phyloP scores from a whole-genome alignment of 2,329 filamentous ascomycete species.

The Eurotiales sp. region DNA sequence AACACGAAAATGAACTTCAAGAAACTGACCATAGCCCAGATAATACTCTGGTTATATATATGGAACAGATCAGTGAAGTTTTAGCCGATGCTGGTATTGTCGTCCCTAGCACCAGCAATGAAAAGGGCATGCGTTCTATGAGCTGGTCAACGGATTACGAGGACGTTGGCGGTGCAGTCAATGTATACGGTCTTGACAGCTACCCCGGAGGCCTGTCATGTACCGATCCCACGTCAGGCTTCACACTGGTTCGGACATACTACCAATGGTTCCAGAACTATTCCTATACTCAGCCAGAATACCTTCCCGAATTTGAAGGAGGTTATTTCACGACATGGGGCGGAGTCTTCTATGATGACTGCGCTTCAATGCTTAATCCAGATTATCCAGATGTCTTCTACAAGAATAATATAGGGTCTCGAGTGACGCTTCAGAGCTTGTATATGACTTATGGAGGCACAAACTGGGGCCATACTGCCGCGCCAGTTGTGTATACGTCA shows the following conservation, averaged over 20 bases:
- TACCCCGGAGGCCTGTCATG: constrained; percentile 51
- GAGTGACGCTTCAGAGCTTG: constrained; percentile 64
- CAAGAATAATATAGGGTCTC: constrained; percentile 69
- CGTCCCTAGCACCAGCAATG: constrained; percentile 72
- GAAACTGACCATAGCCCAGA: constrained; percentile 45
- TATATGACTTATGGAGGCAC: constrained; percentile 80
- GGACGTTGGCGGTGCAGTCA: constrained; percentile 51
- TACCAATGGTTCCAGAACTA: constrained; percentile 57
- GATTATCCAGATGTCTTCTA: constrained; percentile 76
- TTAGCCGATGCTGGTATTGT: constrained; percentile 64
- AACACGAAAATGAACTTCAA: constrained; percentile 80
- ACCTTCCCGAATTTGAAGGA: constrained; percentile 62
- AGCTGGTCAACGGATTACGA: constrained; percentile 54
- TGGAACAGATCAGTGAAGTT: constrained; percentile 67
- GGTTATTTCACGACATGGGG: constrained; percentile 73
- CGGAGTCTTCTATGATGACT: constrained; percentile 65
- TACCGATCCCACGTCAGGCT: constrained; percentile 48
- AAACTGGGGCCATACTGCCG: constrained; percentile 77
- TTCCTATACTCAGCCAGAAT: constrained; percentile 51
- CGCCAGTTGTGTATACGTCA: constrained; percentile 61
- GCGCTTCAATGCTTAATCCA: constrained; percentile 61
- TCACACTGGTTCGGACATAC: constrained; percentile 51
- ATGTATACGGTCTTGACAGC: constrained; percentile 64
- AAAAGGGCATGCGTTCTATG: constrained; percentile 63
- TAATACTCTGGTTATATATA: constrained; percentile 65